A percentile compares a stretch with the other conserved stretches of the same genome.
Evolutionary conservation across 495 filamentous ascomycete genomes (phyloP).

Genomic region (Annulohypoxylon maeteangense): DNA sequence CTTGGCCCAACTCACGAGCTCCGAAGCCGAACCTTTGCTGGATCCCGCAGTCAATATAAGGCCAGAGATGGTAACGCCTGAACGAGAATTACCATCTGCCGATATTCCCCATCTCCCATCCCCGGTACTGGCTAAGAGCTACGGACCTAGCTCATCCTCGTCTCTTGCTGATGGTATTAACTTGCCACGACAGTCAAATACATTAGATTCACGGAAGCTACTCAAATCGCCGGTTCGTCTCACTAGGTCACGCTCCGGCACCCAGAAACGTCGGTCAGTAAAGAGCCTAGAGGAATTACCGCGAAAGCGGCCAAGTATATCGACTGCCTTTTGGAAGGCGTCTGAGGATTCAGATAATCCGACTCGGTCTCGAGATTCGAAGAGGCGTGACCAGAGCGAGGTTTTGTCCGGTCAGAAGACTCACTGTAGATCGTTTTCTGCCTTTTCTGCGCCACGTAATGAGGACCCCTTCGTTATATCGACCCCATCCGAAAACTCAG

Average conservation of each 20-base stretch:
- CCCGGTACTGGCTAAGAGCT: constrained; percentile 66
- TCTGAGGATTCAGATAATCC: constrained; percentile 5
- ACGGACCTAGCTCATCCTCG: constrained; percentile 61
- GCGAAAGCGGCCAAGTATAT: constrained; percentile 55
- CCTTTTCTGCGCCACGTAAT: not conserved
- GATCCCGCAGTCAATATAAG: constrained; percentile 34
- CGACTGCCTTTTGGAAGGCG: constrained; percentile 47
- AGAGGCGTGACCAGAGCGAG: constrained; percentile 17
- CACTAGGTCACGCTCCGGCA: constrained; percentile 54
- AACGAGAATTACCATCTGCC: constrained; percentile 28
- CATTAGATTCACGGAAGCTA: constrained; percentile 54
- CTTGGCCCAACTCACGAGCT: constrained; percentile 66
- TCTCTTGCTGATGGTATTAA: constrained; percentile 54
- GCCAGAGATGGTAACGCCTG: constrained; percentile 1
- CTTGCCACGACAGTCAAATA: constrained; percentile 55
- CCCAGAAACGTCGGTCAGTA: constrained; percentile 57
- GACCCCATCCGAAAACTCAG: constrained; percentile 29
- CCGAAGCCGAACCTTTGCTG: constrained; percentile 38
- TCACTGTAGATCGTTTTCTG: constrained; percentile 1
- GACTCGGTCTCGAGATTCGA: not conserved
- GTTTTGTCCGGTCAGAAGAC: constrained; percentile 48
- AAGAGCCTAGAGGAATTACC: constrained; percentile 46
- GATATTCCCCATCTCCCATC: constrained; percentile 66
- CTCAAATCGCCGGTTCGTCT: constrained; percentile 60
- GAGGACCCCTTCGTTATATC: constrained; percentile 33